These are phyloP conservation scores for Hypoxylon sp. DNA, from an alignment of 2,329 filamentous ascomycete genomes.

Conservation along the genomic window DNA sequence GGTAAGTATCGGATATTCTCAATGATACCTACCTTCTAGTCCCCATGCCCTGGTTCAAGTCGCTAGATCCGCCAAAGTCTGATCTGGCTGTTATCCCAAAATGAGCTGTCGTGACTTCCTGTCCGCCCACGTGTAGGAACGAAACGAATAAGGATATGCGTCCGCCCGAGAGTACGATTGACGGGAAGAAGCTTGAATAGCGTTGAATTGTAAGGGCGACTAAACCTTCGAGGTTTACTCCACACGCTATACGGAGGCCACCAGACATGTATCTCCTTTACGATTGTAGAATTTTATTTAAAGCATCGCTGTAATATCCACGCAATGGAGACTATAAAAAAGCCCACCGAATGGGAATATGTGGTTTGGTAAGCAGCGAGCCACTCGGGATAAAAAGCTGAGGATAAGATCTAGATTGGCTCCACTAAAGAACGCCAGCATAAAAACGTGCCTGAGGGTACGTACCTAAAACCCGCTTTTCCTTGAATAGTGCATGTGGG, in stretches of 20 bases:
- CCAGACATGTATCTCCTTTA: too few relatives aligned
- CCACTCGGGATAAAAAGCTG: conserved; percentile 10
- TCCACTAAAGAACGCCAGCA: conserved; percentile 27
- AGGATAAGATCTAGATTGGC: conserved; percentile 24
- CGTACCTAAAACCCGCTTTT: conserved; percentile 24
- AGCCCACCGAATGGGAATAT: neutral
- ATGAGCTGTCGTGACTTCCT: neutral
- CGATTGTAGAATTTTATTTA: too few relatives aligned
- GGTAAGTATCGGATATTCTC: too few relatives aligned
- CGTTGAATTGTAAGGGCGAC: neutral
- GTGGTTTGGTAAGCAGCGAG: conserved; percentile 5
- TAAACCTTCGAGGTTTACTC: too few relatives aligned
- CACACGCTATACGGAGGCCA: too few relatives aligned
- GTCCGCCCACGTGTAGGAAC: neutral
- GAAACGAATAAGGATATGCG: too few relatives aligned
- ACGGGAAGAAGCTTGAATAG: too few relatives aligned
- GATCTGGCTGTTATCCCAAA: neutral
- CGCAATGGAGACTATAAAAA: neutral
- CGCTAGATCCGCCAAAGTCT: neutral
- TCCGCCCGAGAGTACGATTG: too few relatives aligned
- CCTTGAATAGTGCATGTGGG: conserved; percentile 5
- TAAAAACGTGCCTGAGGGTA: conserved; percentile 31
- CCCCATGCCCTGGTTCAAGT: neutral
- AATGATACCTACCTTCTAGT: neutral
- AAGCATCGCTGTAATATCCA: neutral